These are phyloP conservation scores for Apophysomyces trapeziformis DNA, from an alignment of 371 early-diverging fungal species.

Conservation along the genomic window DNA sequence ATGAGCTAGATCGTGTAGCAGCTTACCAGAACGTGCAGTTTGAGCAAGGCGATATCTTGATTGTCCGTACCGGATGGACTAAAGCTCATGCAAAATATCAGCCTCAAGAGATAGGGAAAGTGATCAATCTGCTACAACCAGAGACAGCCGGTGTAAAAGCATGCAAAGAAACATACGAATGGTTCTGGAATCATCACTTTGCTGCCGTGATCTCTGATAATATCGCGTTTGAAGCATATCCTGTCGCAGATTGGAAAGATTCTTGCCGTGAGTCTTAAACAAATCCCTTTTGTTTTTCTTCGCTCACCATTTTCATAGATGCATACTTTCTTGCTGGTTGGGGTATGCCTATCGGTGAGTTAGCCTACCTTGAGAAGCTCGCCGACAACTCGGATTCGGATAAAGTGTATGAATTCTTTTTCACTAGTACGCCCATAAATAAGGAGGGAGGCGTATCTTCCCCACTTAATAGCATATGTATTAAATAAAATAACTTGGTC, in stretches of 20 bases:
- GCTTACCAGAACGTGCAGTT: conserved; percentile 39
- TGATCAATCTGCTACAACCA: conserved; percentile 19
- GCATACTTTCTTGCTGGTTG: conserved; percentile 39
- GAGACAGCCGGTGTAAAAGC: conserved; percentile 40
- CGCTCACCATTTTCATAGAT: conserved; percentile 25
- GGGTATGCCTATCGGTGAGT: conserved; percentile 51
- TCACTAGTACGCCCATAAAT: conserved; percentile 50
- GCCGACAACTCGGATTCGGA: conserved; percentile 48
- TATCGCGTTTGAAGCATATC: conserved; percentile 45
- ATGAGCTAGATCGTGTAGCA: conserved; percentile 43
- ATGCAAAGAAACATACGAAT: conserved; percentile 43
- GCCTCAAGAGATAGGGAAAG: background rate
- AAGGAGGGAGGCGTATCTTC: conserved; percentile 45
- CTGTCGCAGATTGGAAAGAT: conserved; percentile 22
- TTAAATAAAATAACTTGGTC: conserved; percentile 31
- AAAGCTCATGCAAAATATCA: conserved; percentile 18
- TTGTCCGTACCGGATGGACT: conserved; percentile 49
- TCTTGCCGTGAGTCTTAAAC: conserved; percentile 31
- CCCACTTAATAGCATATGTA: conserved; percentile 48
- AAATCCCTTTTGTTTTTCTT: background rate
- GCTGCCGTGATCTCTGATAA: conserved; percentile 48
- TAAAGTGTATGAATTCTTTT: conserved; percentile 39
- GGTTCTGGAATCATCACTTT: conserved; percentile 54
- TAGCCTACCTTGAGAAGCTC: conserved; percentile 41
- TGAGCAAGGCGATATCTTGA: conserved; percentile 42